These are phyloP conservation scores for Penicillium hordei DNA, from an alignment of 2,329 filamentous ascomycete genomes.

Conservation along the genomic window DNA sequence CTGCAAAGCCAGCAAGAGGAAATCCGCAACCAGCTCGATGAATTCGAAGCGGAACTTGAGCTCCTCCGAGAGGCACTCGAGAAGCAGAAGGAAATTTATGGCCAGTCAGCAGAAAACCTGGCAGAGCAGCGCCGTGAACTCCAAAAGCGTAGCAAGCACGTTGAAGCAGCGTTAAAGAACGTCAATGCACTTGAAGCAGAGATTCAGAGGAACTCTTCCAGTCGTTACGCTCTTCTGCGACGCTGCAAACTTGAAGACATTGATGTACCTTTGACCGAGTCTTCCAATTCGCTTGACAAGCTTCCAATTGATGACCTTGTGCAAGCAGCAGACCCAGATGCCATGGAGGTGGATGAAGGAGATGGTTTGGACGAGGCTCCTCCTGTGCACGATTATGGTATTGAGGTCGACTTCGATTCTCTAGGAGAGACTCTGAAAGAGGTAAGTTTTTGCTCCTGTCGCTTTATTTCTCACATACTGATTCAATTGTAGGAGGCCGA, in stretches of 20 bases:
- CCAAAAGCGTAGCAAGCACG: conserved; percentile 78
- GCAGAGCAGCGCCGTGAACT: conserved; percentile 76
- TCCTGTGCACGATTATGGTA: conserved; percentile 83
- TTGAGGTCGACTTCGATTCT: conserved; percentile 79
- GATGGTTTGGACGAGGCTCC: conserved; percentile 55
- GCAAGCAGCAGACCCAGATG: conserved; percentile 71
- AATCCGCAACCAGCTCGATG: conserved; percentile 71
- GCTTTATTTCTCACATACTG: not conserved
- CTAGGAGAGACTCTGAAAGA: conserved; percentile 80
- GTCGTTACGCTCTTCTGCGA: conserved; percentile 79
- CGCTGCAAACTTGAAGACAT: conserved; percentile 94
- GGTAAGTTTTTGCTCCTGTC: conserved; percentile 52
- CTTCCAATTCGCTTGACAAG: conserved; percentile 71
- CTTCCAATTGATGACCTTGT: conserved; percentile 84
- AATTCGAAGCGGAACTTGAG: conserved; percentile 73
- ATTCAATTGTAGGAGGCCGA: conserved; percentile 59
- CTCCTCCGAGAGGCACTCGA: conserved; percentile 71
- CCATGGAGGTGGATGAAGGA: conserved; percentile 85
- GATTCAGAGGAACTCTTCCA: conserved; percentile 79
- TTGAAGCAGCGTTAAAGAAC: conserved; percentile 71
- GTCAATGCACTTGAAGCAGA: conserved; percentile 79
- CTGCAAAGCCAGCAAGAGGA: conserved; percentile 71
- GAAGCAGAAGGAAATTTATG: conserved; percentile 65
- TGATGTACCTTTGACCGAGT: conserved; percentile 72
- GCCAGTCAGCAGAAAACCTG: conserved; percentile 71